These are phyloP conservation scores for Scytalidium sp. DNA, from an alignment of 2,329 filamentous ascomycete species.

Conservation along the genomic window DNA sequence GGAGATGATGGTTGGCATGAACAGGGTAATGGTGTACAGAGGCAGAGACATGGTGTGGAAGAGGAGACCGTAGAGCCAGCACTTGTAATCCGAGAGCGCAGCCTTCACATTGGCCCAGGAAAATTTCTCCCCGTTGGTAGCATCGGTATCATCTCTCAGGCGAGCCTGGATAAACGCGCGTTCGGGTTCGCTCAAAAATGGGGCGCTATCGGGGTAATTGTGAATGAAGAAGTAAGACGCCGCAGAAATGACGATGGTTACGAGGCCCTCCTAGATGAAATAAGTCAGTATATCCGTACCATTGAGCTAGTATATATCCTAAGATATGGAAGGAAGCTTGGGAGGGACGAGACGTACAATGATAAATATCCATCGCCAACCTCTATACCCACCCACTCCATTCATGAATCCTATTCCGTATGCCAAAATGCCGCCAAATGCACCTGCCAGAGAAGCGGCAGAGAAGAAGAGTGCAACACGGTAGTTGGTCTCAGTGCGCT, in stretches of 20 bases:
- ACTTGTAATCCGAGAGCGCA: conserved; percentile 65
- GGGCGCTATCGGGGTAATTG: conserved; percentile 59
- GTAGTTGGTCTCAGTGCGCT: conserved; percentile 50
- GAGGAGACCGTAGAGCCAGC: conserved; percentile 68
- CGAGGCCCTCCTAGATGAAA: conserved; percentile 45
- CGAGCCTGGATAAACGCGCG: conserved; percentile 45
- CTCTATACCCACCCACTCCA: conserved; percentile 47
- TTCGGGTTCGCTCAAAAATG: conserved; percentile 51
- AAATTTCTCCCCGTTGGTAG: conserved; percentile 66
- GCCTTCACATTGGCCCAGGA: conserved; percentile 62
- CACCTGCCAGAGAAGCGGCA: conserved; percentile 51
- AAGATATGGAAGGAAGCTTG: not conserved
- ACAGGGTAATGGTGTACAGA: conserved; percentile 53
- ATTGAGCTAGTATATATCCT: too few species aligned
- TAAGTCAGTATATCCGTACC: conserved; percentile 9
- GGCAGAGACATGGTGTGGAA: conserved; percentile 72
- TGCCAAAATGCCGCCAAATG: conserved; percentile 54
- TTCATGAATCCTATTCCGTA: conserved; percentile 54
- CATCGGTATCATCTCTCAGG: conserved; percentile 65
- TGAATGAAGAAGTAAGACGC: conserved; percentile 59
- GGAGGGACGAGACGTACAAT: conserved; percentile 36
- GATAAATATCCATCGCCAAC: conserved; percentile 61
- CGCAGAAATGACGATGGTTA: conserved; percentile 48
- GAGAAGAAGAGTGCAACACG: conserved; percentile 55
- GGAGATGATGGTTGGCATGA: conserved; percentile 53